Base-by-base conservation (phyloP, 192 early-diverging fungal species). In the Radiomyces spectabilis region DNA sequence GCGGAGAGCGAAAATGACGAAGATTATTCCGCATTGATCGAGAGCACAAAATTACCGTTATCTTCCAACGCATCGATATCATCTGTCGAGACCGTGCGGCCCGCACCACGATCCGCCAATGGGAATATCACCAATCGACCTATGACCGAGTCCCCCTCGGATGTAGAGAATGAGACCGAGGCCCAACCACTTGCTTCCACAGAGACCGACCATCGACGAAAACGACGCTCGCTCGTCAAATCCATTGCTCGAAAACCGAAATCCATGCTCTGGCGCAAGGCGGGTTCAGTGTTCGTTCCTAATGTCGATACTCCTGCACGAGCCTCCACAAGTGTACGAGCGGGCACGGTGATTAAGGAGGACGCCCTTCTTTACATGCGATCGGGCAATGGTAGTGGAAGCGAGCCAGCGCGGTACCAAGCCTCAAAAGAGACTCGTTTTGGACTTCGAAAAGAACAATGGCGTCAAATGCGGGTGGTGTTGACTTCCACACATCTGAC, bases 201-300 rank as follows among this genome's bases (percentile, higher is more conserved):
- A 37, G n/a, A 51, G 10, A 16, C 29, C 34, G 10, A 18, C n/a
- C 9, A 51, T 51, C 10, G 43, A 49, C 3, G 4, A 48, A 6
- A 55, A 32, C 42, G 46, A 18, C 34, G 3, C n/a, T 32, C 16
- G 25, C 15, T 33, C 6, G 30, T 19, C 55, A 42, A 19, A 1
- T 1, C 4, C 49, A 43, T 19, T 4, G 8, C 21, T 19, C 12
- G 21, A 5, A 32, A 1, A 8, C 39, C 39, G 21, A 45, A 50
- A 16, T 34, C 32, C 4, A 37, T 61, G 24, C 42, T 53, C 19
- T 61, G 59, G 59, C 51, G 33, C 12, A 53, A 61, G 9, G 30
- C 51, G 2, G 59, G 59, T 5, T 18, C 22, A 8, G 32, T 61
- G 4, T 61, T 61, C 25, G 15, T 53, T 5, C 38, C 58, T 3